Base-by-base conservation (phyloP, 345 rosid species). In the Salix purpurea region DNA sequence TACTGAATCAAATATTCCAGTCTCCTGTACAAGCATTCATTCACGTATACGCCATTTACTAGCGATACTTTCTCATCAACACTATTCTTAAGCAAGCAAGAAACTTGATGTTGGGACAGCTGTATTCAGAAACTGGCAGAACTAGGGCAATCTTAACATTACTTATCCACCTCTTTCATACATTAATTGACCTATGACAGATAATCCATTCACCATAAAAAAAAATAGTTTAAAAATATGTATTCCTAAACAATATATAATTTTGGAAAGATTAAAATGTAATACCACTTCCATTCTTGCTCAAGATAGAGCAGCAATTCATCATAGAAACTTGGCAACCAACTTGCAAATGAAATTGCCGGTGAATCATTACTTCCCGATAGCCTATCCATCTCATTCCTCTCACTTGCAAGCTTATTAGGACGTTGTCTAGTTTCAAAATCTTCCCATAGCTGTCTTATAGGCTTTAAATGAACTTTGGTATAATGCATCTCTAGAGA, bases 241-340 rank as follows among this genome's bases (percentile, higher is more conserved):
- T 36, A 73, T 16, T 64, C 56, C 30, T 7, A 56, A 26, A 40
- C 73, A 68, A 54, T 6, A 30, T 68, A 19, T 24, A 48, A 32
- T 19, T 30, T 13, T 37, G 26, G 30, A 50, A 66, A 73, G 76
- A 67, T 23, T 67, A 71, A 23, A 60, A 77, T 30, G 42, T 2
- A 37, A 75, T 92, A 96, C 99, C 99, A 96, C 81, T 96, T 93
- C 99, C 98, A 96, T 83, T 96, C 98, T 86, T 93, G 94, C 86
- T 96, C 99, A 68, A 96, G 94, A 89, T 88, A 96, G 71, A 96
- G 98, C 37, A 93, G 88, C 83, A 96, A 81, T 78, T 92, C 98
- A 74, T 96, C 99, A 44, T 93, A 93, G 87, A 96, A 96, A 87
- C 87, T 88, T 34, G 99, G 97, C 87, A 96, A 78, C 99, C 97